Conservation (phyloP, 2,329 filamentous ascomycete species). For the Fusarium protoensiforme region DNA sequence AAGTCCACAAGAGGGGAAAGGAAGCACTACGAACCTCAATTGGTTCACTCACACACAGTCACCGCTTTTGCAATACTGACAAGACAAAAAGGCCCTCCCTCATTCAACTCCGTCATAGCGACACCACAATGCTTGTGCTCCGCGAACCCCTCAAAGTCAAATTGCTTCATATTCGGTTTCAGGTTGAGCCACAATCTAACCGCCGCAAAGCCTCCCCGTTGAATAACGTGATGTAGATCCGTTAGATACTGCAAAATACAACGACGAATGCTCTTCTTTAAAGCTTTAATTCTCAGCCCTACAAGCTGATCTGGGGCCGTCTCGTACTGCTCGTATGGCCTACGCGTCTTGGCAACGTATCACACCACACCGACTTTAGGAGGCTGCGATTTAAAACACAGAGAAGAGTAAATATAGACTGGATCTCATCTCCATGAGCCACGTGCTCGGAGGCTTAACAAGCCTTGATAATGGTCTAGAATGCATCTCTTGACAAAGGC, state of each 20-base stretch:
- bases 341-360: background rate
- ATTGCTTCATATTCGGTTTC: background rate
- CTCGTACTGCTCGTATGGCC: background rate
- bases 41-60: background rate
- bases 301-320: background rate
- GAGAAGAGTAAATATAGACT: background rate
- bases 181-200: background rate
- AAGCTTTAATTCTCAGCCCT: background rate
- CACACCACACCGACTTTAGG: background rate
- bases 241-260: background rate
- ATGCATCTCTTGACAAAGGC: background rate
- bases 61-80: background rate
- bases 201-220: background rate
- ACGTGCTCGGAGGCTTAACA: background rate
- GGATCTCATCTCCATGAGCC: background rate
- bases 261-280: background rate
- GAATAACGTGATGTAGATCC: background rate
- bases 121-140: background rate
- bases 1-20: background rate
- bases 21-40: background rate
- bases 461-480: background rate
- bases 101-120: background rate
- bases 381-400: background rate
- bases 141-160: background rate
- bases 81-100: background rate